These are phyloP conservation scores for Epicoccum sorghinum DNA, from an alignment of 2,329 filamentous ascomycete species.

Conservation along the genomic window DNA sequence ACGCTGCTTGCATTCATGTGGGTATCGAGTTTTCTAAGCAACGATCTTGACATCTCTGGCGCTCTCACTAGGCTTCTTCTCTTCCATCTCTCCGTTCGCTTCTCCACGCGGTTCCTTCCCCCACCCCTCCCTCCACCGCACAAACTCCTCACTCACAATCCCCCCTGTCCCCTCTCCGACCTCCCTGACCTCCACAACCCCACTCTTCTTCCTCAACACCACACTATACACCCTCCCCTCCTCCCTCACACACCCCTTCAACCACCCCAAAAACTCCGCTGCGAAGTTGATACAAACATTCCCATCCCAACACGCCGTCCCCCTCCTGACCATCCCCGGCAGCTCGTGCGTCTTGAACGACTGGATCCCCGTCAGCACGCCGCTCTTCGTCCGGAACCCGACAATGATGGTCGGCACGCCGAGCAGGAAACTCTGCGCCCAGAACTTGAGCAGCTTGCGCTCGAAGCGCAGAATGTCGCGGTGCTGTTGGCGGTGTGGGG, in stretches of 20 bases:
- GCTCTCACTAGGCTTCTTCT: neutral
- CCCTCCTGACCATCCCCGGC: constrained; percentile 74
- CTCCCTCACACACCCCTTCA: constrained; percentile 63
- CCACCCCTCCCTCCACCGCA: constrained; percentile 66
- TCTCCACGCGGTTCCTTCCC: neutral
- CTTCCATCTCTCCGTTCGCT: neutral
- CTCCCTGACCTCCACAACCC: constrained; percentile 74
- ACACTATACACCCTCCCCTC: constrained; percentile 82
- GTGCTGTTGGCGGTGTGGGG: constrained; percentile 55
- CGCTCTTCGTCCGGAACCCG: constrained; percentile 78
- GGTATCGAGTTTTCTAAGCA: neutral
- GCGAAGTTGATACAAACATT: constrained; percentile 94
- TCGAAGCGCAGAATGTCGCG: constrained; percentile 79
- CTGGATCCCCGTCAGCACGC: constrained; percentile 73
- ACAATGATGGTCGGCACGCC: constrained; percentile 92
- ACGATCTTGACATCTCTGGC: neutral
- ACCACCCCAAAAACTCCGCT: constrained; percentile 77
- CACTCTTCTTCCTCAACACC: constrained; percentile 65
- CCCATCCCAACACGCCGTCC: constrained; percentile 80
- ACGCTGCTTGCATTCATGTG: too few relatives aligned
- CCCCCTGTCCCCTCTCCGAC: constrained; percentile 77
- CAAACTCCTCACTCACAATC: constrained; percentile 78
- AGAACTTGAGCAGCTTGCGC: constrained; percentile 91
- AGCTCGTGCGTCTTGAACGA: constrained; percentile 82
- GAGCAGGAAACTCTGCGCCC: constrained; percentile 94